Evolutionary conservation across 2,329 filamentous ascomycete species (phyloP).

Genomic region (Ascochyta clinopodiicola): DNA sequence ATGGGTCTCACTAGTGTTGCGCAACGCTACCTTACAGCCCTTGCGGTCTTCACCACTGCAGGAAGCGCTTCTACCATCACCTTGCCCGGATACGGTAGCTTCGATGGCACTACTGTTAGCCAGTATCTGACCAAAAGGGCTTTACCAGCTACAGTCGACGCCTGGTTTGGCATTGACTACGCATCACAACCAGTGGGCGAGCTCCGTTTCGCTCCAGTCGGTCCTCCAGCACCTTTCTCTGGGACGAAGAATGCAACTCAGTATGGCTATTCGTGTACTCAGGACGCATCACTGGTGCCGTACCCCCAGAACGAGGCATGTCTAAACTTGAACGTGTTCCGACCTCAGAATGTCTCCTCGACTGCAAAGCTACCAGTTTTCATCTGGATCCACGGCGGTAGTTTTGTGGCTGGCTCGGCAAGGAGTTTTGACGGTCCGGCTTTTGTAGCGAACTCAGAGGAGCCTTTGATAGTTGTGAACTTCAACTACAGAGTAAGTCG

Average conservation of each 20-base stretch:
- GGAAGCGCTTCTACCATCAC: conserved; percentile 19
- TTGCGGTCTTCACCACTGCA: conserved; percentile 3
- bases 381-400: conserved; percentile 40
- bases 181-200: conserved; percentile 48
- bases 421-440: conserved; percentile 37
- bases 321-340: conserved; percentile 37
- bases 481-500: conserved; percentile 37
- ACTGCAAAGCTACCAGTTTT: conserved; percentile 34
- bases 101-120: conserved; percentile 46
- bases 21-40: conserved; percentile 11
- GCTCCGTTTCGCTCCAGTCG: conserved; percentile 48
- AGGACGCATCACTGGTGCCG: conserved; percentile 48
- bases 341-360: conserved; percentile 24
- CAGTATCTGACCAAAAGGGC: conserved; percentile 45
- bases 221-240: conserved; percentile 47
- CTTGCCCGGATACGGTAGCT: conserved; percentile 49
- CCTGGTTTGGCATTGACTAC: conserved; percentile 58
- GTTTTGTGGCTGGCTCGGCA: conserved; percentile 28
- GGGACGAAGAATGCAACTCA: conserved; percentile 46
- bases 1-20: conserved; percentile 10
- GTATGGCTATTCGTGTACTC: conserved; percentile 52
- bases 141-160: conserved; percentile 49
- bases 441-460: conserved; percentile 33
- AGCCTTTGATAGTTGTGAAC: conserved; percentile 34
- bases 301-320: conserved; percentile 33